These are phyloP conservation scores for Canariomyces notabilis DNA, from an alignment of 2,329 filamentous ascomycete genomes.

Conservation along the genomic window DNA sequence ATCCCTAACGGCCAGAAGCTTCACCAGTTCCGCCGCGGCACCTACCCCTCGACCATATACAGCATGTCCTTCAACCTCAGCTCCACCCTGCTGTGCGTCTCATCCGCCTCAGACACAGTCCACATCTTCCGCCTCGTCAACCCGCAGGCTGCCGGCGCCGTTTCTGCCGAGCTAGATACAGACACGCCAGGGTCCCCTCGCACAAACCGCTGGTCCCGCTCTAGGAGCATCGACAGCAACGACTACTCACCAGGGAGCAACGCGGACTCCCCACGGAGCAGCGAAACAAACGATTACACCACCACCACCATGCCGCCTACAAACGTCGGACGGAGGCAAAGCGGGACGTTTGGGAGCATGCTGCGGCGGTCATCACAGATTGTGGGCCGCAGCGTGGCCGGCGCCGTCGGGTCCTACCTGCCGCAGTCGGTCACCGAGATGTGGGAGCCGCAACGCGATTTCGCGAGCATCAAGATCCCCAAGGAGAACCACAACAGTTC, in stretches of 20 bases:
- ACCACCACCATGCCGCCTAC: constrained; percentile 23
- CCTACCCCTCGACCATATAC: constrained; percentile 92
- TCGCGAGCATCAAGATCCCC: constrained; percentile 93
- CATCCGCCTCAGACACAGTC: constrained; percentile 91
- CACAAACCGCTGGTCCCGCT: constrained; percentile 49
- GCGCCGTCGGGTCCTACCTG: constrained; percentile 84
- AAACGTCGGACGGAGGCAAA: constrained; percentile 39
- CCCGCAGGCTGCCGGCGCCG: constrained; percentile 34
- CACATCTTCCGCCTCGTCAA: constrained; percentile 83
- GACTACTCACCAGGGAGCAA: constrained; percentile 47
- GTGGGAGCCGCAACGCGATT: constrained; percentile 93
- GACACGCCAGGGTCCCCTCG: constrained; percentile 35
- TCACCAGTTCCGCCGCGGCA: constrained; percentile 92
- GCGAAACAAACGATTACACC: constrained; percentile 41
- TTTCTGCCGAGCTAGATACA: neutral
- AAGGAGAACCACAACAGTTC: constrained; percentile 47
- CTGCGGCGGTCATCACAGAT: constrained; percentile 92
- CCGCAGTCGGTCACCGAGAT: constrained; percentile 94
- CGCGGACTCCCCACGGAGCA: constrained; percentile 38
- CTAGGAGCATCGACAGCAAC: constrained; percentile 51
- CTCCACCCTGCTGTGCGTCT: constrained; percentile 89
- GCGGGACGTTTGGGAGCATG: constrained; percentile 83
- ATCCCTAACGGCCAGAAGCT: constrained; percentile 87
- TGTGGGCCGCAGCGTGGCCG: constrained; percentile 82
- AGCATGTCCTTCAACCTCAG: constrained; percentile 98